Conservation (phyloP, 2,329 filamentous ascomycete species). For the Beauveria caledonica region DNA sequence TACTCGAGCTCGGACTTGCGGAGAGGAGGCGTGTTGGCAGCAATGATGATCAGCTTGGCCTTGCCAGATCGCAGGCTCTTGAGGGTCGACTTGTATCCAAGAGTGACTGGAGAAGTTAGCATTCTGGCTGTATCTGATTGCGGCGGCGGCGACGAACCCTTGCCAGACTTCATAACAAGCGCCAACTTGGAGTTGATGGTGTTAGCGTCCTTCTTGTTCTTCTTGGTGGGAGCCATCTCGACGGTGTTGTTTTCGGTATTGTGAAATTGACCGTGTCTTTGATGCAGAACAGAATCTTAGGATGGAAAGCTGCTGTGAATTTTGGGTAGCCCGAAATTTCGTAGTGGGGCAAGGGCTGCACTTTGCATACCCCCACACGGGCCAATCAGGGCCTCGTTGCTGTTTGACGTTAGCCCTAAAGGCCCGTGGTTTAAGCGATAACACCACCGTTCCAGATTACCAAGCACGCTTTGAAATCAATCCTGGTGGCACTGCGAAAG, state of each 20-base stretch:
- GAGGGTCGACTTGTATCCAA: constrained; percentile 43
- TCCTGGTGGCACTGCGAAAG: constrained; percentile 17
- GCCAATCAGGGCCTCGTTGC: constrained; percentile 22
- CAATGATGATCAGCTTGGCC: constrained; percentile 95
- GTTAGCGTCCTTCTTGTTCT: constrained; percentile 78
- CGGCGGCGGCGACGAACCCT: constrained; percentile 52
- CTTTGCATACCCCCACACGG: constrained; percentile 14
- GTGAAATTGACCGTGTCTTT: constrained; percentile 17
- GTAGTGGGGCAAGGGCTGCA: constrained; percentile 10
- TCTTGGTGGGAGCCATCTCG: constrained; percentile 65
- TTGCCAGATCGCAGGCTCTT: constrained; percentile 91
- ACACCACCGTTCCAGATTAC: constrained; percentile 22
- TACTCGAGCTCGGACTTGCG: constrained; percentile 97
- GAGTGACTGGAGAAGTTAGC: constrained; percentile 26
- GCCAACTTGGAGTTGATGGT: constrained; percentile 55
- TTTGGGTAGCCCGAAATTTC: constrained; percentile 15
- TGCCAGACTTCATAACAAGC: constrained; percentile 58
- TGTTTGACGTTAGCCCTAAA: constrained; percentile 28
- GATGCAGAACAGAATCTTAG: constrained; percentile 17
- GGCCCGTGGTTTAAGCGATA: constrained; percentile 29
- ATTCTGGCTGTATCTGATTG: neutral
- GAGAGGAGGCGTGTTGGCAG: constrained; percentile 92
- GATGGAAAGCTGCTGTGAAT: constrained; percentile 15
- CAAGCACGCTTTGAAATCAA: constrained; percentile 48
- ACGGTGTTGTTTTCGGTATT: constrained; percentile 33